These are phyloP conservation scores for Usnea hakonensis DNA, from an alignment of 495 filamentous ascomycete species.

Conservation along the genomic window DNA sequence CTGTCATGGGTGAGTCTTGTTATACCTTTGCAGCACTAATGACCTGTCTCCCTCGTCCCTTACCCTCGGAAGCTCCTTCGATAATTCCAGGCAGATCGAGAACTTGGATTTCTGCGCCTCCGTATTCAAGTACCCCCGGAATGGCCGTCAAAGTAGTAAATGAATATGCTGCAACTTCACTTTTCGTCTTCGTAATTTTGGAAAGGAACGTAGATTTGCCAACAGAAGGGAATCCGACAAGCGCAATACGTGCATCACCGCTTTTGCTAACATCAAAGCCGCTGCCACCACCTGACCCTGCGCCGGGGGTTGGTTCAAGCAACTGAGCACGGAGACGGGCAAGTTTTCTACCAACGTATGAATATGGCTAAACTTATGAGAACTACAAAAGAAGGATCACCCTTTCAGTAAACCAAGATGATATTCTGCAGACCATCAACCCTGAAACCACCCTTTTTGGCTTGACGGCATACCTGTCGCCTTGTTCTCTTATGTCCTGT, in stretches of 20 bases:
- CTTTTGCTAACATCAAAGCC: constrained; percentile 98
- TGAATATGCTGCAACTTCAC: constrained; percentile 90
- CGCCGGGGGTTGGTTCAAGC: constrained; percentile 79
- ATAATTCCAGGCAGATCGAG: constrained; percentile 98
- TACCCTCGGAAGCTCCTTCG: constrained; percentile 92
- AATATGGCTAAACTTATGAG: background rate
- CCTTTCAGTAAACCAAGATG: constrained; percentile 97
- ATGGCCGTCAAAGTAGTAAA: constrained; percentile 99
- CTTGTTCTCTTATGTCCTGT: constrained; percentile 77
- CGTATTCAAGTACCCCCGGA: constrained; percentile 95
- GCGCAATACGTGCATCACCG: constrained; percentile 92
- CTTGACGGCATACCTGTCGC: constrained; percentile 66
- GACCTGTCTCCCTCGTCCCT: constrained; percentile 91
- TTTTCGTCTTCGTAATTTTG: constrained; percentile 98
- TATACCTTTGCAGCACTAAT: constrained; percentile 87
- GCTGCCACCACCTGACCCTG: constrained; percentile 59
- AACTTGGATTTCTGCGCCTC: constrained; percentile 96
- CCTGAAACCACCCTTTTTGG: background rate
- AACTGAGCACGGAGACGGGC: constrained; percentile 91
- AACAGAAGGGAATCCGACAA: constrained; percentile 97
- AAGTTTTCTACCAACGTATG: constrained; percentile 61
- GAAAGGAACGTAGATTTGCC: constrained; percentile 98
- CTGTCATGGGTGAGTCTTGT: background rate
- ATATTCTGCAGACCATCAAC: constrained; percentile 58
- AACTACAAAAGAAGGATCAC: constrained; percentile 40